Percentiles rank a stretch among this genome's conserved stretches.
Conservation (phyloP, 495 filamentous ascomycete genomes). For the Aspergillus mulundensis region DNA sequence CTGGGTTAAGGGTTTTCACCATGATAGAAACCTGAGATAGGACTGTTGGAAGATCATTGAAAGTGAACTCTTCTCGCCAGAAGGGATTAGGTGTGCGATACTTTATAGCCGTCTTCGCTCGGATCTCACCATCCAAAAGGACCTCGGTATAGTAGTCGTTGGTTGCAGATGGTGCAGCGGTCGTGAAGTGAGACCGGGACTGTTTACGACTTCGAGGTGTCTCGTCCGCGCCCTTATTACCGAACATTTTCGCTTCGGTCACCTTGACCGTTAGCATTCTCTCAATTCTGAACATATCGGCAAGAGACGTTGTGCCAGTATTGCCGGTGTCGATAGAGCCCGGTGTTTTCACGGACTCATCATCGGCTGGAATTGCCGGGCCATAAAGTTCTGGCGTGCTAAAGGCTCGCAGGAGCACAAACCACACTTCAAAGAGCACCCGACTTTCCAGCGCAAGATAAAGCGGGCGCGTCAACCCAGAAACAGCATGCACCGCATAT, state of each 20-base stretch:
- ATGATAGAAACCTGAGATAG: constrained; percentile 77
- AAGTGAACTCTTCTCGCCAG: constrained; percentile 91
- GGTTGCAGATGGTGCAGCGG: constrained; percentile 25
- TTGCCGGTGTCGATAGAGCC: constrained; percentile 16
- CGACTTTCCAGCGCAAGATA: constrained; percentile 86
- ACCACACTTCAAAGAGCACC: constrained; percentile 94
- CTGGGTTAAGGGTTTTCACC: constrained; percentile 62
- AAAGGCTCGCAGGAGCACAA: constrained; percentile 87
- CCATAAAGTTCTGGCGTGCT: constrained; percentile 92
- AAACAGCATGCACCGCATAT: constrained; percentile 63
- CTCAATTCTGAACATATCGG: constrained; percentile 66
- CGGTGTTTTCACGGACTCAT: constrained; percentile 24
- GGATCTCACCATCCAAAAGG: constrained; percentile 83
- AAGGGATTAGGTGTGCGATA: constrained; percentile 80
- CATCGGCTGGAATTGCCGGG: constrained; percentile 36
- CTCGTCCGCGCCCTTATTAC: constrained; percentile 29
- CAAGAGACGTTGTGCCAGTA: constrained; percentile 15
- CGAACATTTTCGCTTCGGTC: constrained; percentile 56
- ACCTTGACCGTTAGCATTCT: constrained; percentile 55
- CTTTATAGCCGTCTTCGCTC: constrained; percentile 80
- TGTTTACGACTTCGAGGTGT: constrained; percentile 37
- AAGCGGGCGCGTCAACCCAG: constrained; percentile 42
- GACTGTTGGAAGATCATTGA: constrained; percentile 75
- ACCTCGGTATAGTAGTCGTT: constrained; percentile 81
- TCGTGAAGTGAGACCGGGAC: constrained; percentile 33